Evolutionary conservation across 129 eudicot genomes (phyloP), one percentile per base, ranked within the genome.

Genomic region (Calendula officinalis): DNA sequence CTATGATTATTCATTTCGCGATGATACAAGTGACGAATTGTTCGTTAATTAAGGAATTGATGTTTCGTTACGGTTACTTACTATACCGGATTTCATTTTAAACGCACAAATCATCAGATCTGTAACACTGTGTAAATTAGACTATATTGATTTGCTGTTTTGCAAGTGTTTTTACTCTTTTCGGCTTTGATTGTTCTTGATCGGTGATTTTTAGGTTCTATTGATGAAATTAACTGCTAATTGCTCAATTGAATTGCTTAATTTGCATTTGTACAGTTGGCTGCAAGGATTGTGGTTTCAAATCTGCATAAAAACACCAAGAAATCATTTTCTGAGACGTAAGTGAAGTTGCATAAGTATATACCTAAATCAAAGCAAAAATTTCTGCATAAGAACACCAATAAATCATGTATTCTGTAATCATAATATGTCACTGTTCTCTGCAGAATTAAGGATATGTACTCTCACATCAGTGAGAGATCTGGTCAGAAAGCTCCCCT

Each of bases 251-350:
- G 38, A 10, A 11, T 55, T 57, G 40, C 2, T 69, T 40, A 12
- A 32, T 46, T 41, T 64, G 10, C 17, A 17, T 4, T 48, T 41
- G 32, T 79, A 45, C 81, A 92, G 98, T 42, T 92, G 80, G 98
- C 98, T 74, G 98, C 98, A 7, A 79, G 98, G 65, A 88, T 92
- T 85, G 98, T 88, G 54, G 96, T 92, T 40, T 92, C 98, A 0
- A 88, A 92, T 75, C 81, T 92, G 53, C 98, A 92, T 71, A 92
- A 88, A 84, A 92, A 85, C 67, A 92, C 98, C 0, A 92, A 81
- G 75, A 88, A 92, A 53, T 85, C 82, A 3, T 92, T 92, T 62
- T 92, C 98, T 6, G 96, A 92, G 76, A 92, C 98, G 96, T 92
- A 78, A 85, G 91, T 69, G 15, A 42, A 22, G 6, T 34, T 35